These are phyloP conservation scores for Nadsonia commutata DNA, from an alignment of 1,139 yeast species.

Conservation along the genomic window DNA sequence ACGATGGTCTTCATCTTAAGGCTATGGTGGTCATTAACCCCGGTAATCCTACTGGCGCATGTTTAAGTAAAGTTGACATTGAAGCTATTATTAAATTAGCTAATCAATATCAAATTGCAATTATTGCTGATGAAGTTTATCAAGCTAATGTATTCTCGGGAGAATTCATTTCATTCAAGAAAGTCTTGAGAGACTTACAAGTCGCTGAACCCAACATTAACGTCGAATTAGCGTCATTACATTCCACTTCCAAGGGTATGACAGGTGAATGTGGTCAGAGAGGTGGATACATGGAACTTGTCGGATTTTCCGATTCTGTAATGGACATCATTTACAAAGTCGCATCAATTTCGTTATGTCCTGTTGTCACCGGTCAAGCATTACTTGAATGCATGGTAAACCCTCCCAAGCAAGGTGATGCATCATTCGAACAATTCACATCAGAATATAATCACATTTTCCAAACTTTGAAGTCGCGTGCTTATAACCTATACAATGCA, in stretches of 20 bases:
- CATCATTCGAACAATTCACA: conserved; percentile 53
- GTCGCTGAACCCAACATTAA: conserved; percentile 39
- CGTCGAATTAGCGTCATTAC: conserved; percentile 84
- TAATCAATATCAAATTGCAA: conserved; percentile 67
- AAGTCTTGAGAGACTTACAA: conserved; percentile 42
- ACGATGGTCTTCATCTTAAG: conserved; percentile 47
- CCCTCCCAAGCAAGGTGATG: conserved; percentile 71
- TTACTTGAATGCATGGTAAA: conserved; percentile 83
- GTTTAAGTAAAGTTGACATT: conserved; percentile 51
- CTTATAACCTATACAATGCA: conserved; percentile 49
- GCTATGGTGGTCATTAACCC: conserved; percentile 91
- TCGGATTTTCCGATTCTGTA: conserved; percentile 63
- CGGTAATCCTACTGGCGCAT: conserved; percentile 94
- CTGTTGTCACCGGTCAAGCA: conserved; percentile 91
- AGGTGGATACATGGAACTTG: conserved; percentile 94
- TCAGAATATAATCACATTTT: conserved; percentile 49
- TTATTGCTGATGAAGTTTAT: conserved; percentile 97
- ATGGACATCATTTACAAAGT: conserved; percentile 60
- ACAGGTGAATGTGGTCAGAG: conserved; percentile 98
- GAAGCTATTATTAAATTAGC: conserved; percentile 60
- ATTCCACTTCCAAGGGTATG: conserved; percentile 92
- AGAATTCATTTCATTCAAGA: conserved; percentile 32
- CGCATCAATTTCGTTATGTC: conserved; percentile 82
- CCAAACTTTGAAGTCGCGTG: conserved; percentile 46
- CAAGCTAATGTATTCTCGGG: conserved; percentile 72